A percentile compares a stretch with the other conserved stretches of the same genome.
phyloP scores from a whole-genome alignment of 768 basidiomycete genomes.

The Leccinum incarnatum region DNA sequence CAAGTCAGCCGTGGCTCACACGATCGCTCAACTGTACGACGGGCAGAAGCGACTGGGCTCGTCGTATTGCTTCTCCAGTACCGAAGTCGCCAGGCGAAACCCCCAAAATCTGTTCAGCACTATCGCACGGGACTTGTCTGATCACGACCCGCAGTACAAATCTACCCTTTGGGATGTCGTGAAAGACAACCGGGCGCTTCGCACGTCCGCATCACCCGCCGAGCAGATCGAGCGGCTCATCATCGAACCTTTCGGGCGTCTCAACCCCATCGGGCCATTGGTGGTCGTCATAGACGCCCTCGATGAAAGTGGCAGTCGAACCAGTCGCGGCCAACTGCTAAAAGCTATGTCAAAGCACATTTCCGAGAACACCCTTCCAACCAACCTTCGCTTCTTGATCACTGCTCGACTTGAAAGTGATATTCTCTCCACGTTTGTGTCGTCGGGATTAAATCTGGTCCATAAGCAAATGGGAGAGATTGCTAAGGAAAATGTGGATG shows the following conservation, averaged over 20 bases:
- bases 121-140: too few species aligned
- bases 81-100: too few species aligned
- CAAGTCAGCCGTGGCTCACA: too few species aligned
- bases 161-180: too few species aligned
- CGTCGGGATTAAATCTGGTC: neutral
- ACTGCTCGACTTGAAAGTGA: neutral
- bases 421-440: neutral
- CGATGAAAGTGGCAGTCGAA: neutral
- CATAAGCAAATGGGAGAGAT: neutral
- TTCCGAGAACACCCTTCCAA: neutral
- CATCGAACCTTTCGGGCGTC: neutral
- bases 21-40: too few species aligned
- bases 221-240: neutral
- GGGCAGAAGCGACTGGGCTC: too few species aligned
- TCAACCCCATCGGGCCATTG: neutral
- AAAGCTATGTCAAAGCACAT: neutral
- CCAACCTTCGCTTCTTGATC: neutral
- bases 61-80: too few species aligned
- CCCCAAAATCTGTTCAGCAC: too few species aligned
- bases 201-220: neutral
- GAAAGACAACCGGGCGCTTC: too few species aligned
- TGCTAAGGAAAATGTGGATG: neutral
- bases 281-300: neutral
- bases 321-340: neutral
- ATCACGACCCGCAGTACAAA: too few species aligned